Base-by-base conservation (phyloP, 495 filamentous ascomycete genomes). In the Polyplosphaeria fusca region DNA sequence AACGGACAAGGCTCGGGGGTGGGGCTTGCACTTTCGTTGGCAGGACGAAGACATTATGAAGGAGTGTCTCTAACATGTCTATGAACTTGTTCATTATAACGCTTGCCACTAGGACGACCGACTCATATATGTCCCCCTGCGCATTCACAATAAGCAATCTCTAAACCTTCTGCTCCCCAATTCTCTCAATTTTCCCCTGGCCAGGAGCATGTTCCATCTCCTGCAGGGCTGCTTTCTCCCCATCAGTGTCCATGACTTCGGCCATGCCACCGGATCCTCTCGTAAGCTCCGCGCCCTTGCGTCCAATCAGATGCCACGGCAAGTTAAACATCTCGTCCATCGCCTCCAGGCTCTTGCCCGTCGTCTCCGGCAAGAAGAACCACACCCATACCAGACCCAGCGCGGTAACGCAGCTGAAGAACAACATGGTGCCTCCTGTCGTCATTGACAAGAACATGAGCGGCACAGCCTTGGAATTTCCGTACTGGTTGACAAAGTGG, bases 401-500 rank as follows among this genome's bases (percentile, higher is more conserved):
- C 2, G 85, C 26, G 1, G 85, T 89, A 3, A 87, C 74, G 0
- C 73, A 79, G 0, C 76, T 72, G 70, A 88, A 88, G 68, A 77
- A 86, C 77, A 84, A 82, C 67, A 89, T 87, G 1, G 68, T 71
- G 0, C 68, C 85, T 66, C 52, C 75, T 7, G 55, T 73, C 22
- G 59, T 75, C 69, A 74, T 77, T 30, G 4, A 68, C 62, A 42
- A 59, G 55, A 70, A 73, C 81, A 87, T 84, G 53, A 81, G 79
- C 9, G 68, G 68, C 18, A 71, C 68, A 20, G 68, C 68, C 47
- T 70, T 80, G 65, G 83, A 73, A 66, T 85, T 86, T 35, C 85
- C 85, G 55, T 87, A 88, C 68, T 89, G 86, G 58, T 86, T 86
- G 32, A 74, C 84, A 67, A 87, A 88, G 65, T 89, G 85, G 49